A percentile compares a stretch with the other conserved stretches of the same genome.
phyloP scores from a whole-genome alignment of 1,284 basidiomycete species.

The Malassezia cuniculi region DNA sequence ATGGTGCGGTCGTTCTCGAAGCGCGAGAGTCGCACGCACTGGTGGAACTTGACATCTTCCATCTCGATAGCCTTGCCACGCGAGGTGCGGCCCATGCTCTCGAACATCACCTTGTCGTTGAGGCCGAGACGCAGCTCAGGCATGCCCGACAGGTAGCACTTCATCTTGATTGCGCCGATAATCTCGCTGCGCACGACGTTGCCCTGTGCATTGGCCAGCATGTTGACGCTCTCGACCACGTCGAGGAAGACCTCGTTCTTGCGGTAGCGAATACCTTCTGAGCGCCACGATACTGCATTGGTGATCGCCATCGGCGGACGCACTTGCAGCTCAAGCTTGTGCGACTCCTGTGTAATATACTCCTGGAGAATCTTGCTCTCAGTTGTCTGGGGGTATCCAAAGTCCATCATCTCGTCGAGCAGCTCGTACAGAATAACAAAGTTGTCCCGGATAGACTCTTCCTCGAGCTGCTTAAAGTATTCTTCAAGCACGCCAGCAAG shows the following conservation, averaged over 20 bases:
- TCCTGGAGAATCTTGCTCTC: slow-evolving; percentile 99
- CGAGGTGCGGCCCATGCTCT: slow-evolving; percentile 83
- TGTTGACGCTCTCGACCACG: slow-evolving; percentile 92
- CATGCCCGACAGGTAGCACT: slow-evolving; percentile 97
- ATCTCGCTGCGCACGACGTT: slow-evolving; percentile 97
- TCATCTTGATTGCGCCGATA: slow-evolving; percentile 96
- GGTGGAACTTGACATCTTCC: slow-evolving; percentile 99
- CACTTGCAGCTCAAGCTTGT: slow-evolving; percentile 94
- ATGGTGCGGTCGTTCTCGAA: slow-evolving; percentile 99
- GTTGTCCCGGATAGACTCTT: slow-evolving; percentile 96
- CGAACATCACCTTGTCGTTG: slow-evolving; percentile 99
- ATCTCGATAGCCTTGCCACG: slow-evolving; percentile 97
- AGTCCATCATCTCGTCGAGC: slow-evolving; percentile 99
- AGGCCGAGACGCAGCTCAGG: slow-evolving; percentile 87
- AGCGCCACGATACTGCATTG: slow-evolving; percentile 96
- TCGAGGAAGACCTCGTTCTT: slow-evolving; percentile 99
- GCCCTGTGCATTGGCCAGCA: slow-evolving; percentile 89
- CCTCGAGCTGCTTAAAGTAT: slow-evolving; percentile 98
- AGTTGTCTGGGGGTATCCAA: slow-evolving; percentile 96
- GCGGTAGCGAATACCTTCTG: slow-evolving; percentile 89
- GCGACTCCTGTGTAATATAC: slow-evolving; percentile 98
- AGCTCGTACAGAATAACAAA: slow-evolving; percentile 90
- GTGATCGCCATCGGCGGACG: slow-evolving; percentile 94
- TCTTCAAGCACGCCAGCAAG: slow-evolving; percentile 67
- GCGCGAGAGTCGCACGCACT: slow-evolving; percentile 95